Base-by-base conservation (phyloP, 352 stramenopile species). In the Phytophthora multivora region DNA sequence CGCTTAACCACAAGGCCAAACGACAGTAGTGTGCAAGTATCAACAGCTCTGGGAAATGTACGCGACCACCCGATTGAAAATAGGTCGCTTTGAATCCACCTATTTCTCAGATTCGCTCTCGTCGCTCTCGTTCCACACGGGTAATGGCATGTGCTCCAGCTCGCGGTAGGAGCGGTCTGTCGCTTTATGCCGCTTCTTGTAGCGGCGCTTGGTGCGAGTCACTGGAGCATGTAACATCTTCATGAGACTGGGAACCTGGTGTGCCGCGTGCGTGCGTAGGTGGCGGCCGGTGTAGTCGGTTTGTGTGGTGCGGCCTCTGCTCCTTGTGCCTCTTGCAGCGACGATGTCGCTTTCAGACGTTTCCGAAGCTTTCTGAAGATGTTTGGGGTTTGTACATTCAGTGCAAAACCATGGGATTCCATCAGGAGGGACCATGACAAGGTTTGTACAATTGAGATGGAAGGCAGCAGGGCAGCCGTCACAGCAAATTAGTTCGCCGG, bases 401-500 rank as follows among this genome's bases (percentile, higher is more conserved):
- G 71, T 66, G 49, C 83, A 91, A 66, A 91, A 91, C 83, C 83
- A 91, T 42, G 79, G 71, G 15, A 85, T 80, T 16, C 66, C 69
- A 41, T 71, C 57, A 0, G 74, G 79, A 18, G 83, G 80, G 7
- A 90, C 52, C 52, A 84, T 77, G 31, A 67, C 73, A 40, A 91
- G 75, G 48, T 90, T 91, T 13, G 83, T 86, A 41, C 83, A 91
- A 59, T 80, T 87, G 40, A 93, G 63, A 56, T 94, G 85, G 62
- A 92, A 90, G 8, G 85, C 85, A 1, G 82, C 79, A 9, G 85
- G 85, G 31, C 85, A 94, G 11, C 82, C 83, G 55, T 94, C 85
- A 52, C 85, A 94, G 70, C 85, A 94, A 48, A 94, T 88, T 10
- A 94, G 66, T 39, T 91, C 73, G 57, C 85, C 85, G 15, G 79